phyloP scores from a whole-genome alignment of 2,329 filamentous ascomycete genomes.

The Fusarium neocosmosporiellum region DNA sequence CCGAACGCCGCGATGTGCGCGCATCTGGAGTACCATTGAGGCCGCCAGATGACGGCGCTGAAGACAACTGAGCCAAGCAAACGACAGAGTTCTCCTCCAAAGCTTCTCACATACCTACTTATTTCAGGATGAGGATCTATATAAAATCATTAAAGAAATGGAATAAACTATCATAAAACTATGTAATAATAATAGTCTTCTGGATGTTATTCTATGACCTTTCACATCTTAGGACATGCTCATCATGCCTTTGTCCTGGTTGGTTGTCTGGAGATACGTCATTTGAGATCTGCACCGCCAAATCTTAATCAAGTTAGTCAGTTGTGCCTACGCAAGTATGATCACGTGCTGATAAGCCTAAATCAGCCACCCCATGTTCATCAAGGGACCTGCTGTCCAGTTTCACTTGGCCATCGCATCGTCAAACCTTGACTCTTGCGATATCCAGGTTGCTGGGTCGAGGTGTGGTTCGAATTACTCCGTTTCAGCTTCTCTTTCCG shows the following conservation, averaged over 20 bases:
- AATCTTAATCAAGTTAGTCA: background rate
- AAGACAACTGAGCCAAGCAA: background rate
- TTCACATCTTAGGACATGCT: background rate
- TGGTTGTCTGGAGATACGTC: too few relatives aligned
- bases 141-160: background rate
- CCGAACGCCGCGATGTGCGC: background rate
- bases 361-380: slow-evolving; percentile 22
- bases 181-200: background rate
- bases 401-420: slow-evolving; percentile 29
- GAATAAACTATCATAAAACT: background rate
- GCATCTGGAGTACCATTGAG: background rate
- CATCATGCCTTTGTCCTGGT: too few relatives aligned
- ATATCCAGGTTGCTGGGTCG: slow-evolving; percentile 28
- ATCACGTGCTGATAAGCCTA: slow-evolving; percentile 40
- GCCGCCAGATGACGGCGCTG: background rate
- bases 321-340: background rate
- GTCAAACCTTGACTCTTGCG: slow-evolving; percentile 10
- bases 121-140: background rate
- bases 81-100: background rate
- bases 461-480: slow-evolving; percentile 17
- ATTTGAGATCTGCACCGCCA: background rate
- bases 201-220: background rate
- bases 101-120: background rate
- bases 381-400: slow-evolving; percentile 34
- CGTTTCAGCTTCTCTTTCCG: background rate